Base-by-base conservation (phyloP, 2,329 filamentous ascomycete genomes). In the Verticillium nonalfalfae region DNA sequence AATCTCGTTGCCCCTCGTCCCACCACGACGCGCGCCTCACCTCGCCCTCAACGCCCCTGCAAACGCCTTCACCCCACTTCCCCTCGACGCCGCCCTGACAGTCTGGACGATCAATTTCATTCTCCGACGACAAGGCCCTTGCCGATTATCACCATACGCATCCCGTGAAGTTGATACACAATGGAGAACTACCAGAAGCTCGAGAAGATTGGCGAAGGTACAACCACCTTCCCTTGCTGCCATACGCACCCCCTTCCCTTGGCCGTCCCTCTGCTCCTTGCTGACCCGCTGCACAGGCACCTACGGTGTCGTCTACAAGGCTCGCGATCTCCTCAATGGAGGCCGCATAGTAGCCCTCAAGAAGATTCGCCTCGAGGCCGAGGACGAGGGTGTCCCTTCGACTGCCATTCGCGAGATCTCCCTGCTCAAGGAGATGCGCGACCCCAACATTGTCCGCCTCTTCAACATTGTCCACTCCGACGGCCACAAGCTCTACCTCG, bases 131-230 rank as follows among this genome's bases (percentile, higher is more conserved):
- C 35, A 15, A 15, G 11, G 2, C 6, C n/a, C 11, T 35, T 15
- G 14, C 39, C 6, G 6, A 40, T 14, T 21, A 18, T 11, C 45
- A 52, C 21, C n/a, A 52, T 52, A 10, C 39, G 4, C 39, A 45
- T 15, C 18, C 39, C 4, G 14, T 21, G 9, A 21, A 15, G 56
- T 61, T 36, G 13, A 36, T 36, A 36, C 60, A 66, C 64, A 67
- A 96, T 97, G 93, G 92, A 97, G 77, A 96, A 96, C 79, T 97
- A 97, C 76, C 91, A 96, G 79, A 96, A 96, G 80, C 85, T 97
- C 72, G 93, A 97, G 81, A 97, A 97, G 83, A 93, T 97, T 71
- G 93, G 93, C 76, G 93, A 97, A 85, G 93, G 93, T 95, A 79
- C 70, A 84, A 31, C 75, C 33, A 7, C 18, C 40, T 55, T 50